Evolutionary conservation across 352 stramenopile genomes (phyloP).

Genomic region (Halophytophthora batemanensis): DNA sequence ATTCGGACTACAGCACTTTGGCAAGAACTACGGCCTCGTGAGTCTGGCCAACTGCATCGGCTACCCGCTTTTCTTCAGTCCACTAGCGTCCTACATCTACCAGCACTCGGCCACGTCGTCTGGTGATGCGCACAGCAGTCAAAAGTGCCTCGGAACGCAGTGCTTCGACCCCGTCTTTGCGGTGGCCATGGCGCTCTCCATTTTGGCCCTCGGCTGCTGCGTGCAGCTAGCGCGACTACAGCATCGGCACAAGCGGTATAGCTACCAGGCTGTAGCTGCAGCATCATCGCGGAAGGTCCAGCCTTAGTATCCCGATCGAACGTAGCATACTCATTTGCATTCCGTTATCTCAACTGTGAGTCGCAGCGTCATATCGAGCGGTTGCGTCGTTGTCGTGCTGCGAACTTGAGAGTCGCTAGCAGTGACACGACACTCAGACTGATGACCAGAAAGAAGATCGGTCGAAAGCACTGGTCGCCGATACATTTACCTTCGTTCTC

Average conservation of each 20-base stretch:
- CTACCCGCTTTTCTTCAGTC: constrained; percentile 76
- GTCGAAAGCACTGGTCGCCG: constrained; percentile 51
- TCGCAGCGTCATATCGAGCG: not conserved
- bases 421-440: constrained; percentile 48
- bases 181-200: constrained; percentile 52
- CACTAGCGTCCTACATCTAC: constrained; percentile 74
- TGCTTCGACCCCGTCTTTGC: constrained; percentile 73
- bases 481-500: constrained; percentile 51
- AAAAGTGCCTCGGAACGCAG: constrained; percentile 57
- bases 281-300: not conserved
- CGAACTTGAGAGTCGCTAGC: constrained; percentile 52
- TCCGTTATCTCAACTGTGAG: not conserved
- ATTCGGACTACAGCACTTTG: constrained; percentile 74
- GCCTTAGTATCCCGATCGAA: too few relatives aligned
- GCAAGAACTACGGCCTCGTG: constrained; percentile 84
- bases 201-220: constrained; percentile 49
- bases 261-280: constrained; percentile 15
- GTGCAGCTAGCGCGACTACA: constrained; percentile 40
- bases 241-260: constrained; percentile 21
- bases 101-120: constrained; percentile 26
- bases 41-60: constrained; percentile 80
- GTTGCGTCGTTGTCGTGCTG: constrained; percentile 28
- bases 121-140: constrained; percentile 17
- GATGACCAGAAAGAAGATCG: constrained; percentile 61
- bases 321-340: too few relatives aligned